phyloP scores from a whole-genome alignment of 306 rosid genomes.

The Abrus precatorius region DNA sequence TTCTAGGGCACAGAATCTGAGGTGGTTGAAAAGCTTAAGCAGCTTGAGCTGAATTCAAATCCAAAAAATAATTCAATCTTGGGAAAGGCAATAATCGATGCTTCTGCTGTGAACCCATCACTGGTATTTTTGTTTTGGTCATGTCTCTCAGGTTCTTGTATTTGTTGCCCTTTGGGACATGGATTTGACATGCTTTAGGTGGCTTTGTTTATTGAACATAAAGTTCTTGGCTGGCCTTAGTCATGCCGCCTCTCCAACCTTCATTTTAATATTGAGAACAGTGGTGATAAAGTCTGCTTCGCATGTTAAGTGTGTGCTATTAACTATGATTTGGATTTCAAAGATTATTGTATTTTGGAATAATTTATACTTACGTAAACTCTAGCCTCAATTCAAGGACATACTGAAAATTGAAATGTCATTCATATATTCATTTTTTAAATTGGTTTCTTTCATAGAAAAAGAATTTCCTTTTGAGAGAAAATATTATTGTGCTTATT shows the following conservation, averaged over 20 bases:
- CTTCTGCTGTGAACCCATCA: conserved; percentile 65
- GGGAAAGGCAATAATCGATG: conserved; percentile 76
- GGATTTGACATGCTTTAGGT: conserved; percentile 37
- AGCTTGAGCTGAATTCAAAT: conserved; percentile 70
- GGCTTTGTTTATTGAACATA: not conserved
- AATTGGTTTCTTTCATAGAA: conserved; percentile 1
- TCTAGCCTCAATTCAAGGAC: too few relatives aligned
- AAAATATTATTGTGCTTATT: not conserved
- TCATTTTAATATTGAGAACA: too few relatives aligned
- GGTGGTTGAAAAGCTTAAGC: conserved; percentile 83
- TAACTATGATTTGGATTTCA: conserved; percentile 13
- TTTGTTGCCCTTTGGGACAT: conserved; percentile 42
- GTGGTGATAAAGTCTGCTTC: not conserved
- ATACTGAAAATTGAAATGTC: not conserved
- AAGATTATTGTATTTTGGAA: conserved; percentile 14
- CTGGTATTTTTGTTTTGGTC: conserved; percentile 64
- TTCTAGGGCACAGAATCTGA: conserved; percentile 81
- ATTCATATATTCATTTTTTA: not conserved
- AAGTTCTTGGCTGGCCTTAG: conserved; percentile 29
- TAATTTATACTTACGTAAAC: conserved; percentile 17
- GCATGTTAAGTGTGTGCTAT: conserved; percentile 17
- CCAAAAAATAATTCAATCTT: conserved; percentile 62
- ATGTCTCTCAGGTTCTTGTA: conserved; percentile 38
- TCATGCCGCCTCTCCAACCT: not conserved
- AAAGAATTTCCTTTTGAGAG: conserved; percentile 23